Conservation (phyloP, 352 stramenopile genomes). For the Globisporangium canariense region DNA sequence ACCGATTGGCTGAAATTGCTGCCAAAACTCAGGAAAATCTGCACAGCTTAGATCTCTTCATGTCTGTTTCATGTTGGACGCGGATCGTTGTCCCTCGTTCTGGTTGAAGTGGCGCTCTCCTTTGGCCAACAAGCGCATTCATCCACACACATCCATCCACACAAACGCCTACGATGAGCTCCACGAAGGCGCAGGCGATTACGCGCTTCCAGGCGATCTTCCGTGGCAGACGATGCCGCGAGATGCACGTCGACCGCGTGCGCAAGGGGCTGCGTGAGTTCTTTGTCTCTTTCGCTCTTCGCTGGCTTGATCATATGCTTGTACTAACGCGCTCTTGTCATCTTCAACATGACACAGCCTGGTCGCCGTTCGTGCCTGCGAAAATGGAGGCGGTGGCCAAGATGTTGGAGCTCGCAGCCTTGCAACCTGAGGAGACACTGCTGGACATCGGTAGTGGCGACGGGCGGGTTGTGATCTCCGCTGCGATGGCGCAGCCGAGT, state of each 20-base stretch:
- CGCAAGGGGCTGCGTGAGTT: slow-evolving; percentile 43
- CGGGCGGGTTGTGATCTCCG: slow-evolving; percentile 51
- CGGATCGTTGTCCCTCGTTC: not conserved
- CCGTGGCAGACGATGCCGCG: slow-evolving; percentile 42
- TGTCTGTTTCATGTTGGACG: not conserved
- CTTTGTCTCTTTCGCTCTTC: not conserved
- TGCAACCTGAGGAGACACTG: slow-evolving; percentile 43
- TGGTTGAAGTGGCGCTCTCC: slow-evolving; percentile 7
- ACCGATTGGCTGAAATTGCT: not conserved
- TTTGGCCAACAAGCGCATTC: not conserved
- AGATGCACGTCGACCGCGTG: slow-evolving; percentile 54
- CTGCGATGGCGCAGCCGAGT: slow-evolving; percentile 18
- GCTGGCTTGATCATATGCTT: no score
- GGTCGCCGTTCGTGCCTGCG: slow-evolving; percentile 65
- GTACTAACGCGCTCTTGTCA: not conserved
- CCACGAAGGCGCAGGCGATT: slow-evolving; percentile 16
- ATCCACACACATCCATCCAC: not conserved
- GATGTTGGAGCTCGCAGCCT: slow-evolving; percentile 41
- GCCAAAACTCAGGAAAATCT: no score
- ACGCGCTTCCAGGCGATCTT: slow-evolving; percentile 57
- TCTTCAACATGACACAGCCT: slow-evolving; percentile 27
- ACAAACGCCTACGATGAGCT: not conserved
- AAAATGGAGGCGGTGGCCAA: slow-evolving; percentile 50
- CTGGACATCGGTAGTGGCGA: slow-evolving; percentile 69
- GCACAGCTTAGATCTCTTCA: no score